Evolutionary conservation across 768 basidiomycete species (phyloP), one percentile per base, ranked within the genome.

Genomic region (Sporobolomyces roseus): DNA sequence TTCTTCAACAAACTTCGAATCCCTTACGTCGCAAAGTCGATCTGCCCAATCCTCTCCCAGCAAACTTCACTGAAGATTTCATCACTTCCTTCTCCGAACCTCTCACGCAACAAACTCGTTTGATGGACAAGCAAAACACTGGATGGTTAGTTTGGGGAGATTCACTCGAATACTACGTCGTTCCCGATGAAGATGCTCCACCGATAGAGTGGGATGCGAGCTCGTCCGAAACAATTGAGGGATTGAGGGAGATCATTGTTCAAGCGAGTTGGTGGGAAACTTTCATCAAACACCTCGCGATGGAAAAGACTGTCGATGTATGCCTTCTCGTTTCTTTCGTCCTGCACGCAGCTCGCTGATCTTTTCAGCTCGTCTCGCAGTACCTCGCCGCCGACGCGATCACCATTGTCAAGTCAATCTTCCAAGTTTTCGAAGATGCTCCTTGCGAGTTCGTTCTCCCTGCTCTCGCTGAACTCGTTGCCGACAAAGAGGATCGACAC

Each of bases 351-450:
- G 10, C 38, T 7, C 16, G 30, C 51, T 52, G 29, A 52, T 9
- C 29, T 9, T 41, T 27, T 8, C 19, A 12, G 12, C 30, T 54
- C 25, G 25, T 5, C 10, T 17, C 7, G n/a, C 25, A 69, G 68
- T 72, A 72, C 38, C 71, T 72, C 61, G 66, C 66, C 12, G 71
- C 71, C 21, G 71, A 72, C 74, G 77, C 5, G 72, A 78, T 66
- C 76, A 81, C 71, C 82, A 83, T 81, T 53, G 25, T 79, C 65
- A 76, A 80, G 68, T 88, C 87, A 5, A 63, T 80, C 23, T 77
- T 88, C 76, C 90, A 93, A 81, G 76, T 92, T 23, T 82, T 89
- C 59, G 88, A 87, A 74, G 85, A 87, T 71, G 84, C 84, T 62
- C 86, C 88, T 1, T 84, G 90, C 61, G 82, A 84, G 61, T 81